Evolutionary conservation across 805 yeast species (phyloP).

Genomic region (Alloascoidea africana): DNA sequence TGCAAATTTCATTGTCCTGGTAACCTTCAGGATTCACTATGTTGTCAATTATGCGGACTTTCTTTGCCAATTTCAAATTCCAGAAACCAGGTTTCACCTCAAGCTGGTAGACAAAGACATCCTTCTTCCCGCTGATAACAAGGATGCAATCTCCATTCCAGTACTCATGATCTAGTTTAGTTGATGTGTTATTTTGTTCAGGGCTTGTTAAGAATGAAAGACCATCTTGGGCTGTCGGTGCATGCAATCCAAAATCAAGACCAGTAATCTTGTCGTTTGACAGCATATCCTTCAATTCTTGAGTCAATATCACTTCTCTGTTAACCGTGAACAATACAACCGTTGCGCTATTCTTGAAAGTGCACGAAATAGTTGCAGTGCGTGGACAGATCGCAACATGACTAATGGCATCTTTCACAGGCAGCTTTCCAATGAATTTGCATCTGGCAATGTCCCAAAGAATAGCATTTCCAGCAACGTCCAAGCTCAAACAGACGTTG

Average conservation of each 20-base stretch:
- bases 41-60: background rate
- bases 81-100: background rate
- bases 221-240: too few relatives aligned
- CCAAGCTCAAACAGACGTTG: constrained; percentile 39
- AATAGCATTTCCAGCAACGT: constrained; percentile 34
- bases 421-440: constrained; percentile 28
- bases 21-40: too few relatives aligned
- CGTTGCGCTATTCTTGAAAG: background rate
- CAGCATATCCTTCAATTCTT: background rate
- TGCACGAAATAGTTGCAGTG: background rate
- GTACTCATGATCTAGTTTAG: background rate
- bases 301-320: background rate
- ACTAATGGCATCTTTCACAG: constrained; percentile 6
- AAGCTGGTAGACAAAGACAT: background rate
- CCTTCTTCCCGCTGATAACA: background rate
- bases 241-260: background rate
- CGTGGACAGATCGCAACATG: constrained; percentile 8
- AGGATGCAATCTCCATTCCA: background rate
- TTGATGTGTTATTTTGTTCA: too few relatives aligned
- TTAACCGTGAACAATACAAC: too few relatives aligned
- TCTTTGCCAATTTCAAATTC: background rate
- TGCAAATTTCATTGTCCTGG: background rate
- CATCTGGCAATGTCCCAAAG: constrained; percentile 52
- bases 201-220: too few relatives aligned
- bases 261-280: background rate